Conservation (phyloP, 176 grass and related monocot species). For the Zizania latifolia region DNA sequence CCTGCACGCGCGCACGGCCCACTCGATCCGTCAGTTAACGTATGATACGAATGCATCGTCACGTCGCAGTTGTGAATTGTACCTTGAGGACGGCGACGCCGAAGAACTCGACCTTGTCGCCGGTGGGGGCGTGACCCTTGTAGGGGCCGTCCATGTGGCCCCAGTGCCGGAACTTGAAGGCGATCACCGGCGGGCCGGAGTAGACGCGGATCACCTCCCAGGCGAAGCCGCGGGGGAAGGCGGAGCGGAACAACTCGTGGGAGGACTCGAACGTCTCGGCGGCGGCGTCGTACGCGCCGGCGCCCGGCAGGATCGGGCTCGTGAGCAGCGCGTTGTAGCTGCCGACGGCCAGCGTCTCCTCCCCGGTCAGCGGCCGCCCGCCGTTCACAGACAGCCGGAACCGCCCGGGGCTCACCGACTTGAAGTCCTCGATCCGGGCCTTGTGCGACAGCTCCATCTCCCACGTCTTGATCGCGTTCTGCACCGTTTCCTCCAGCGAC, state of each 20-base stretch:
- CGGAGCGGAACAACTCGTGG: conserved; percentile 58
- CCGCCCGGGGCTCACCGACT: conserved; percentile 52
- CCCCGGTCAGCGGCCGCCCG: conserved; percentile 19
- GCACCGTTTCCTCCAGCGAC: conserved; percentile 79
- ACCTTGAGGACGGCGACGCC: conserved; percentile 85
- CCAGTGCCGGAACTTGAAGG: conserved; percentile 96
- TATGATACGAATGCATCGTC: too few species aligned
- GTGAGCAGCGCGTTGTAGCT: conserved; percentile 90
- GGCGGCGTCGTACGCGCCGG: conserved; percentile 57
- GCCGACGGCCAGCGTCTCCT: conserved; percentile 69
- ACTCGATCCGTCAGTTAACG: too few species aligned
- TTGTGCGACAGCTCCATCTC: conserved; percentile 98
- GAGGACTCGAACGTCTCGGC: conserved; percentile 87
- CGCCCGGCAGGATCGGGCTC: conserved; percentile 40
- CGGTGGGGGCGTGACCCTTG: conserved; percentile 63
- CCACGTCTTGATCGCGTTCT: conserved; percentile 96
- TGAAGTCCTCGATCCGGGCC: conserved; percentile 65
- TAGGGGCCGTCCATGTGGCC: conserved; percentile 68
- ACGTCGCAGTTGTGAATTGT: neutral
- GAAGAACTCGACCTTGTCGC: conserved; percentile 62
- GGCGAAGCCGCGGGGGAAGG: conserved; percentile 77
- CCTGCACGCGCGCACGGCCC: conserved; percentile 21
- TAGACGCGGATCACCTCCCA: conserved; percentile 79
- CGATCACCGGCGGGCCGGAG: conserved; percentile 57
- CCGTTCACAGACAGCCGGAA: conserved; percentile 72